Evolutionary conservation across 495 filamentous ascomycete genomes (phyloP), one percentile per base, ranked within the genome.

Genomic region (Mytilinidion resinicola): DNA sequence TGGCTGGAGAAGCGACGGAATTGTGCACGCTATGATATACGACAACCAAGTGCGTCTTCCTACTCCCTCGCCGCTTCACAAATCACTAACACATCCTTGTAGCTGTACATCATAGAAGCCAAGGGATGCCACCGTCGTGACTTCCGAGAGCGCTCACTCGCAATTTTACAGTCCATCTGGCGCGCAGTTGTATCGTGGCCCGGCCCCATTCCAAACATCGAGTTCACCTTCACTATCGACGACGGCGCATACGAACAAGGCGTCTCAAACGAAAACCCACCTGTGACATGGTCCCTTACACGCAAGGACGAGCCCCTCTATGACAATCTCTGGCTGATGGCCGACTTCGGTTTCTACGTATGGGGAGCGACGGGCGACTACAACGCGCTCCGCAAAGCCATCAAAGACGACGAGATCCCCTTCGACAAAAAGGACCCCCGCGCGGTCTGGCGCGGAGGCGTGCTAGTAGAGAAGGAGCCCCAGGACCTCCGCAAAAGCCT

Each of bases 311-410:
- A 30, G 2, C 25, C 57, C 9, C 59, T 64, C 21, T 76, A 85
- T 39, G 63, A 71, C 0, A 69, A 74, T 11, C 70, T 77, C 51
- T 91, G 88, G 82, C 65, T 88, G 3, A 87, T 91, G 73, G 88
- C 89, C 0, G 87, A 91, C 72, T 91, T 91, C 68, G 80, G 82
- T 59, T 88, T 85, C 75, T 91, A 85, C 85, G 74, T 82, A 1
- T 90, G 85, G 85, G 77, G 83, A 0, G 77, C 85, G 43, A 74
- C 81, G 34, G 74, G 79, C 55, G 53, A 63, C 74, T 12, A 79
- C 80, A 57, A 79, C 83, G 2, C 64, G 70, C 0, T 19, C 47
- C 3, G 78, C 79, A 21, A 80, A 90, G 88, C 88, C 77, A 88
- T 36, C 88, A 88, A 1, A 78, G 64, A 49, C 55, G 75, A 0